Evolutionary conservation across 192 early-diverging fungal genomes (phyloP).

Genomic region (Rhizoclosmatium globosum): DNA sequence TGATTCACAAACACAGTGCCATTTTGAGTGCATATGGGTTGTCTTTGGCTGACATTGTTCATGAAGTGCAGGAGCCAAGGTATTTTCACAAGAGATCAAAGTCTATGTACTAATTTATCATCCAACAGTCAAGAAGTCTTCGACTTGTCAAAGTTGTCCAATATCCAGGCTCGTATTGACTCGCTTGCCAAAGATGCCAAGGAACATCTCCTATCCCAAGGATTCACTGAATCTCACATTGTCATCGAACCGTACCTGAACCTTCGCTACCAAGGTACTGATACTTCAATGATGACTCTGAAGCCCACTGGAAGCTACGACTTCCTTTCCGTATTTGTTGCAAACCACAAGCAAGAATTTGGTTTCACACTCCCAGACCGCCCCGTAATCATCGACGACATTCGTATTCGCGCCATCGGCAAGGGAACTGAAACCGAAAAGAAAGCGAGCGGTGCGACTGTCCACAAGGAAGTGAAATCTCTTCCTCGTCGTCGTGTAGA

Average conservation of each 20-base stretch:
- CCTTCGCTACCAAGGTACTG: slow-evolving; percentile 90
- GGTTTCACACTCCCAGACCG: slow-evolving; percentile 90
- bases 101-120: neutral
- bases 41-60: slow-evolving; percentile 87
- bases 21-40: slow-evolving; percentile 96
- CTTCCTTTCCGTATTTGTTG: slow-evolving; percentile 73
- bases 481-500: slow-evolving; percentile 31
- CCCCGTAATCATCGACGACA: slow-evolving; percentile 86
- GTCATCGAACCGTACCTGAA: slow-evolving; percentile 78
- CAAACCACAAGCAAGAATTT: slow-evolving; percentile 90
- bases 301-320: slow-evolving; percentile 72
- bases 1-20: slow-evolving; percentile 88
- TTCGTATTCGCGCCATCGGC: slow-evolving; percentile 90
- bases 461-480: slow-evolving; percentile 59
- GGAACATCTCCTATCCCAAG: slow-evolving; percentile 69
- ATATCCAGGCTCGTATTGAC: slow-evolving; percentile 61
- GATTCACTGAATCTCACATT: slow-evolving; percentile 68
- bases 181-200: slow-evolving; percentile 56
- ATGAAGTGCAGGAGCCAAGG: slow-evolving; percentile 89
- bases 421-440: slow-evolving; percentile 33
- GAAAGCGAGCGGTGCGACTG: slow-evolving; percentile 34
- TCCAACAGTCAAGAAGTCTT: slow-evolving; percentile 46
- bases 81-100: too few species aligned
- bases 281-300: slow-evolving; percentile 89
- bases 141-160: slow-evolving; percentile 44